Evolutionary conservation across 192 early-diverging fungal species (phyloP), one percentile per base, ranked within the genome.

Genomic region (Linnemannia elongata): DNA sequence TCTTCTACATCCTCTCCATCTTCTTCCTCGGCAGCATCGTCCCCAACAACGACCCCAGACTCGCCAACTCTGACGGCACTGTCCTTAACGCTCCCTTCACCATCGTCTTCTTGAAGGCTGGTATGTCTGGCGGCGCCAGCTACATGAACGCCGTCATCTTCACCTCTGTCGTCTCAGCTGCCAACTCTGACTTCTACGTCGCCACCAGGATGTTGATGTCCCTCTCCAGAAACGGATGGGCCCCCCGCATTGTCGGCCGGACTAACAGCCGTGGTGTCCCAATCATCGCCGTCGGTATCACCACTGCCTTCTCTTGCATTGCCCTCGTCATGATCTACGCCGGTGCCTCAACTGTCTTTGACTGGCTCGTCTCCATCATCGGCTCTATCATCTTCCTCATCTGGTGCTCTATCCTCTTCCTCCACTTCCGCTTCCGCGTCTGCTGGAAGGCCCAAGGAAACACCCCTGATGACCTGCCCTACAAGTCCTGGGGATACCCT

Each of bases 371-470:
- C 69, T 93, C 91, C 42, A 86, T 94, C 12, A 92, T 94, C n/a
- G 94, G 96, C 10, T 93, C 97, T 18, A 87, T 94, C 3, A 95
- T 96, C 18, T 94, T 97, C 74, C 83, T 95, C 35, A 95, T 95
- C 72, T 98, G 97, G 96, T 63, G 96, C 35, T 94, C 94, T 57
- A 97, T 98, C 81, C 90, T 92, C 44, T 79, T 96, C 42, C 92
- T 93, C 57, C 97, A 98, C 78, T 93, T 93, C 79, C 94, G 96
- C 30, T 98, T 97, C 94, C 94, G 96, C 70, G 88, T 89, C 33
- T 96, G 95, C 33, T 95, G 93, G 75, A 77, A 92, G 47, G 91
- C 90, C 30, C 97, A 98, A 17, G 93, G 93, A 8, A 91, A 90
- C 77, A 78, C 83, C 27, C 78, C 94, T 9, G 73, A 85, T 8